These are phyloP conservation scores for Graphium sp. DNA, from an alignment of 2,329 filamentous ascomycete species.

Conservation along the genomic window DNA sequence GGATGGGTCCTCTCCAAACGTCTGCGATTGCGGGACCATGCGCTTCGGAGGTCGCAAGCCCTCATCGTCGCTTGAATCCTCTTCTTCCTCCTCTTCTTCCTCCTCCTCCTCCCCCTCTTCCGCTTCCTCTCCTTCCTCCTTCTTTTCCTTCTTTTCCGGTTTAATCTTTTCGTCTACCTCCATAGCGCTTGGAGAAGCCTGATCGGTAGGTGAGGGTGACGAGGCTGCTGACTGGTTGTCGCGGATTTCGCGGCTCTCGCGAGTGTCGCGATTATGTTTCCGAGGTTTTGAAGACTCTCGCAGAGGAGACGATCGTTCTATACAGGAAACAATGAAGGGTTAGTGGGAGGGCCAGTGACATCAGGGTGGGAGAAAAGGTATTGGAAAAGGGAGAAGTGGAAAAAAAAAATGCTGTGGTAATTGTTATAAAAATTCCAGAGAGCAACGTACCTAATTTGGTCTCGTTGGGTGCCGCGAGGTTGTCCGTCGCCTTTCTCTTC, in stretches of 20 bases:
- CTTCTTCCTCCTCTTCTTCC: slow-evolving; percentile 22
- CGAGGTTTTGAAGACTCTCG: slow-evolving; percentile 31
- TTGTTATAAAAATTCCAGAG: background rate
- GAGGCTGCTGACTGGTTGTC: slow-evolving; percentile 43
- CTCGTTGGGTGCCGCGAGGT: slow-evolving; percentile 38
- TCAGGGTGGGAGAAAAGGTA: slow-evolving; percentile 1
- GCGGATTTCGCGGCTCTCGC: too few relatives aligned
- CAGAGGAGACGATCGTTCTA: slow-evolving; percentile 36
- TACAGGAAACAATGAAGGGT: slow-evolving; percentile 4
- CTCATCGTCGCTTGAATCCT: slow-evolving; percentile 38
- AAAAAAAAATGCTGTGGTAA: slow-evolving; percentile 1
- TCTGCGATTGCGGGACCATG: slow-evolving; percentile 61
- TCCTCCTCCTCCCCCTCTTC: too few relatives aligned
- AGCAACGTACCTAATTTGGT: slow-evolving; percentile 13
- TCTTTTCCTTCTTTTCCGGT: slow-evolving; percentile 18
- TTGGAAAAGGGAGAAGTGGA: background rate
- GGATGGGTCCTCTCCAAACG: slow-evolving; percentile 82
- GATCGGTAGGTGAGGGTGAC: slow-evolving; percentile 38
- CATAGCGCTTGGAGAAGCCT: slow-evolving; percentile 35
- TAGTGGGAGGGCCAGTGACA: slow-evolving; percentile 4
- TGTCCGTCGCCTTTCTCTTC: slow-evolving; percentile 61
- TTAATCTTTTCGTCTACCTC: slow-evolving; percentile 39
- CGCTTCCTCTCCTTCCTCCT: too few relatives aligned
- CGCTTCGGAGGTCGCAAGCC: slow-evolving; percentile 43
- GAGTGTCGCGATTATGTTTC: slow-evolving; percentile 32